A percentile compares a stretch with the other conserved stretches of the same genome.
phyloP scores from a whole-genome alignment of 176 grass and related monocot genomes.

The Oryza glaberrima region DNA sequence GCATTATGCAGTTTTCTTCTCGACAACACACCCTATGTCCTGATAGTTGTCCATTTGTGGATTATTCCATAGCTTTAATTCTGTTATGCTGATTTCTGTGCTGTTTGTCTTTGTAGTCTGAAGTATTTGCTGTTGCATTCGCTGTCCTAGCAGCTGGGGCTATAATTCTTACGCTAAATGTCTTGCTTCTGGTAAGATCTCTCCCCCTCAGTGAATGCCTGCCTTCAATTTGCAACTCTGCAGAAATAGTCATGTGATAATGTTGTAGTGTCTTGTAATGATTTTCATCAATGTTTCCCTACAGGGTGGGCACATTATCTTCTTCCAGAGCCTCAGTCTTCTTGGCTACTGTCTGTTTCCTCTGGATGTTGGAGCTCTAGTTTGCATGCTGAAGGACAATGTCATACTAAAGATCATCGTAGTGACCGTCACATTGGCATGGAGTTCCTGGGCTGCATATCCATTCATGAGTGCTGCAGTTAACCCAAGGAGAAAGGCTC shows the following conservation, averaged over 20 bases:
- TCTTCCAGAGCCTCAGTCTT: slow-evolving; percentile 98
- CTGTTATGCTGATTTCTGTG: slow-evolving; percentile 22
- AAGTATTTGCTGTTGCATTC: slow-evolving; percentile 99
- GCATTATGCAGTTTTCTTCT: not conserved
- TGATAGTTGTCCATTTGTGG: not conserved
- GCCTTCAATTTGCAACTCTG: not conserved
- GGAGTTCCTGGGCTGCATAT: slow-evolving; percentile 99
- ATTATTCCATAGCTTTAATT: not conserved
- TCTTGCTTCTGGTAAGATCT: slow-evolving; percentile 84
- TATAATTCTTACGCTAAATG: slow-evolving; percentile 92
- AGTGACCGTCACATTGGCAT: slow-evolving; percentile 76
- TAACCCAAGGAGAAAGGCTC: slow-evolving; percentile 92
- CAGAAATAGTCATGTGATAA: not conserved
- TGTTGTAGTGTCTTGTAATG: not conserved
- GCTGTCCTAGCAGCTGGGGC: slow-evolving; percentile 98
- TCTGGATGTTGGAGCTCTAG: slow-evolving; percentile 79
- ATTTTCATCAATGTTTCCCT: slow-evolving; percentile 16
- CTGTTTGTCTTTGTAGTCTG: slow-evolving; percentile 70
- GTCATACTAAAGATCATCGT: slow-evolving; percentile 85
- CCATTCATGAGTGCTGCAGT: slow-evolving; percentile 99
- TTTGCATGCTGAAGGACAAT: slow-evolving; percentile 92
- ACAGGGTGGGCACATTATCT: slow-evolving; percentile 97
- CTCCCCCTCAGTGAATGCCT: not conserved
- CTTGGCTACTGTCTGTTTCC: slow-evolving; percentile 98
- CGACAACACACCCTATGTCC: not conserved